Evolutionary conservation across 805 yeast genomes (phyloP), one percentile per base, ranked within the genome.

Genomic region (Candida namnaoensis): DNA sequence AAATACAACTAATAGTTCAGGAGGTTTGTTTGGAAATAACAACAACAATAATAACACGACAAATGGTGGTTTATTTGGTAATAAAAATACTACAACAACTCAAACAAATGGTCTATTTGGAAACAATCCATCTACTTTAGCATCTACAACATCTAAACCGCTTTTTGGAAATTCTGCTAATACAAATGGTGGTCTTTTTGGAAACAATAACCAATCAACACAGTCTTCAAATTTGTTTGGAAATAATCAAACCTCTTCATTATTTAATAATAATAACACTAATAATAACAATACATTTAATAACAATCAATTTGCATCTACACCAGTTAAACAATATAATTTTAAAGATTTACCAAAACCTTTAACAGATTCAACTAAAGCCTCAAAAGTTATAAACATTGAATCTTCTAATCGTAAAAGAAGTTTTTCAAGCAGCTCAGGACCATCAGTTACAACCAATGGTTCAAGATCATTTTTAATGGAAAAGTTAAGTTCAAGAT

Each of bases 341-440:
- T 52, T 64, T 33, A 60, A 62, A 24, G 61, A 51, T 11, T 57
- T 66, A 51, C 70, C 72, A 15, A 60, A 61, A 40, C 58, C 70
- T 12, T 53, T 66, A 36, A 66, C 69, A 7, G 60, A 60, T 27
- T 56, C 64, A 3, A 39, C 56, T 3, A 52, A 46, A 32, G 42
- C 48, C 3, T 44, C 46, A 24, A 49, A 51, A 36, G 41, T 46
- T 7, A 40, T 42, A 33, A 44, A 39, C 15, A 36, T 42, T 3
- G 30, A 42, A 7, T 25, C 37, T 5, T 36, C 44, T 32, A 33
- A 46, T 14, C 51, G 61, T 32, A 55, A 53, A 39, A 50, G 60
- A 45, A 49, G 56, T 38, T 37, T 52, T 3, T 52, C 57, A n/a
- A 45, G 41, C 19, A 36, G 52, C 6, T 41, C 54, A 12, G 32